These are phyloP conservation scores for Lobosporangium transversale DNA, from an alignment of 192 early-diverging fungal species.

Conservation along the genomic window DNA sequence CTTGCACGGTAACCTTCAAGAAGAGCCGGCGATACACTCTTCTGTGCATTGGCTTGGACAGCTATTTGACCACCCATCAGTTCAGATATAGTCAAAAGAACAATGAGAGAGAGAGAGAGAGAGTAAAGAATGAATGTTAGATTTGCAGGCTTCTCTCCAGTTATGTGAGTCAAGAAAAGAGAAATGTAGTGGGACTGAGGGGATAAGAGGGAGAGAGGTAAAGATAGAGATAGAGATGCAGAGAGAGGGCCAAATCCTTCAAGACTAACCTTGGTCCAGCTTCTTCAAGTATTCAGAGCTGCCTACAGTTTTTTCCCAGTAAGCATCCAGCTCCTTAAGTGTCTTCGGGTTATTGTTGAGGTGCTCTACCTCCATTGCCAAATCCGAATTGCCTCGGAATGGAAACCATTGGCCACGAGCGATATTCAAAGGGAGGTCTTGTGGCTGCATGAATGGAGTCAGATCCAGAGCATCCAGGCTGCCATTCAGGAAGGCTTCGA, in stretches of 20 bases:
- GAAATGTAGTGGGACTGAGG: too few relatives aligned
- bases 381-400: neutral
- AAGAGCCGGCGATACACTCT: constrained; percentile 6
- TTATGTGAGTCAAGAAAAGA: too few relatives aligned
- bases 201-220: too few relatives aligned
- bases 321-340: constrained; percentile 13
- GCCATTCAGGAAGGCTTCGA: constrained; percentile 26
- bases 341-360: neutral
- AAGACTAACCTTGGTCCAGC: constrained; percentile 18
- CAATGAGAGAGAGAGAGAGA: constrained; percentile 5
- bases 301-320: constrained; percentile 15
- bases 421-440: constrained; percentile 1
- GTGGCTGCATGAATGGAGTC: neutral
- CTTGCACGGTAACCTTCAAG: constrained; percentile 6
- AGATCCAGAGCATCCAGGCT: constrained; percentile 18
- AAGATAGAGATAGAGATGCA: too few relatives aligned
- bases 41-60: neutral
- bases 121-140: neutral
- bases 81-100: neutral
- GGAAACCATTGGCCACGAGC: constrained; percentile 12
- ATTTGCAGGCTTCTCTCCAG: too few relatives aligned
- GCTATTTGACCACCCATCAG: constrained; percentile 6
- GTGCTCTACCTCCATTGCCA: neutral
- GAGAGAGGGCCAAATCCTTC: too few relatives aligned
- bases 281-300: constrained; percentile 9